phyloP scores from a whole-genome alignment of 2,329 filamentous ascomycete genomes.

The Diplocarpon mali region DNA sequence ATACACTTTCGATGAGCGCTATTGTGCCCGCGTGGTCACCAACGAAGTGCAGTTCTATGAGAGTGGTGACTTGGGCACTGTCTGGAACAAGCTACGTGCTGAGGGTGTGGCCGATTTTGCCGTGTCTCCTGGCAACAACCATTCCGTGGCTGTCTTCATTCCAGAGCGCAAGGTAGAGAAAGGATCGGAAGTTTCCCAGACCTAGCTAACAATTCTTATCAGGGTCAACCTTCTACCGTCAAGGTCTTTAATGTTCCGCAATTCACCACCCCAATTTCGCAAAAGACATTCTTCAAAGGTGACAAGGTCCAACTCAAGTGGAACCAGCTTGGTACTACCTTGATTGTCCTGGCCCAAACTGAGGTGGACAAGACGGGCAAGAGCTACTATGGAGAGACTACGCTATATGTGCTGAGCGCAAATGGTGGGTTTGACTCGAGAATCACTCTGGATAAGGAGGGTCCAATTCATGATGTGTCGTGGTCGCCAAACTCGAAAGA shows the following conservation, averaged over 20 bases:
- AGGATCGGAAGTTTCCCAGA: background rate
- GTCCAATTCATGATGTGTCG: slow-evolving; percentile 93
- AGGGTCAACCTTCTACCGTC: slow-evolving; percentile 88
- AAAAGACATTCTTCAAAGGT: slow-evolving; percentile 99
- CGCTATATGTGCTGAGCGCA: slow-evolving; percentile 85
- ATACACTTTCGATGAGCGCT: slow-evolving; percentile 87
- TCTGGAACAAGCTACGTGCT: slow-evolving; percentile 91
- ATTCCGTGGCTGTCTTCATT: slow-evolving; percentile 88
- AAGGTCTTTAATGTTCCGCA: slow-evolving; percentile 91
- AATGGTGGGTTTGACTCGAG: slow-evolving; percentile 88
- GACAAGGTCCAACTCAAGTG: slow-evolving; percentile 99
- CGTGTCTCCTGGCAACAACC: slow-evolving; percentile 77
- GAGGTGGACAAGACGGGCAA: slow-evolving; percentile 98
- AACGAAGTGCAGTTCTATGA: slow-evolving; percentile 98
- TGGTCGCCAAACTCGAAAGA: slow-evolving; percentile 98
- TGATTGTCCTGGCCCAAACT: slow-evolving; percentile 92
- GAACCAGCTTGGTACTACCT: slow-evolving; percentile 82
- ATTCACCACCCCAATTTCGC: slow-evolving; percentile 72
- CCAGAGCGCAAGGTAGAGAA: slow-evolving; percentile 78
- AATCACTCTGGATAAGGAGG: slow-evolving; percentile 88
- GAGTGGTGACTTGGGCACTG: slow-evolving; percentile 70
- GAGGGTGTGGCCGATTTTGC: slow-evolving; percentile 88
- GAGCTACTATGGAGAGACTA: slow-evolving; percentile 98
- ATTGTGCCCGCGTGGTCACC: slow-evolving; percentile 85
- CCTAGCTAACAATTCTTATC: slow-evolving; percentile 16